phyloP scores from a whole-genome alignment of 805 yeast species.

The Debaryomyces hansenii region DNA sequence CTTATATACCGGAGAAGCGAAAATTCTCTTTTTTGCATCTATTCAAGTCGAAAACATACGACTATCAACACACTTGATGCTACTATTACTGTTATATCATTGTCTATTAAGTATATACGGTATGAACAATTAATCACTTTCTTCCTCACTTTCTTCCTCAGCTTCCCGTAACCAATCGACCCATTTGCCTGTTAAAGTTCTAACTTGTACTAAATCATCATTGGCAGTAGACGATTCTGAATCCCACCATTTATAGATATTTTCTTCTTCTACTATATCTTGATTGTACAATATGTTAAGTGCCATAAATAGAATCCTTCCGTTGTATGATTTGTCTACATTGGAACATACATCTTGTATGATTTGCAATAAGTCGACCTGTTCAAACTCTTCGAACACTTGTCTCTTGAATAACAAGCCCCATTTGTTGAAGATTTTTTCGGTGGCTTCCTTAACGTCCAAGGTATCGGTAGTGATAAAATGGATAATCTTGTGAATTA shows the following conservation, averaged over 20 bases:
- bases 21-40: background rate
- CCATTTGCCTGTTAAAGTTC: constrained; percentile 66
- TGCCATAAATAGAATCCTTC: constrained; percentile 52
- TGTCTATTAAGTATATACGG: background rate
- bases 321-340: constrained; percentile 41
- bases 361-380: constrained; percentile 62
- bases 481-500: constrained; percentile 67
- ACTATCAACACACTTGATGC: too few relatives aligned
- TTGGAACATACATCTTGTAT: constrained; percentile 46
- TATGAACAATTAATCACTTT: constrained; percentile 20
- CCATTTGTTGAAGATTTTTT: constrained; percentile 79
- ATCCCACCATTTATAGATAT: constrained; percentile 82
- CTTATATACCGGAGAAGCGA: background rate
- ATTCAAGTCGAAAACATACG: too few relatives aligned
- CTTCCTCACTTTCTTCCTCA: constrained; percentile 51
- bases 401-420: constrained; percentile 78
- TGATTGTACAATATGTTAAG: constrained; percentile 68
- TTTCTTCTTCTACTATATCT: constrained; percentile 82
- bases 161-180: constrained; percentile 87
- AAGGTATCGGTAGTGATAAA: constrained; percentile 76
- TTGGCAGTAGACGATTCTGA: constrained; percentile 32
- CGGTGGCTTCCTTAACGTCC: constrained; percentile 72
- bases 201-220: constrained; percentile 46
- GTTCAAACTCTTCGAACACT: constrained; percentile 78
- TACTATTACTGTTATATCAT: background rate